These are phyloP conservation scores for Citrus medica DNA, from an alignment of 345 rosid genomes.

Conservation along the genomic window DNA sequence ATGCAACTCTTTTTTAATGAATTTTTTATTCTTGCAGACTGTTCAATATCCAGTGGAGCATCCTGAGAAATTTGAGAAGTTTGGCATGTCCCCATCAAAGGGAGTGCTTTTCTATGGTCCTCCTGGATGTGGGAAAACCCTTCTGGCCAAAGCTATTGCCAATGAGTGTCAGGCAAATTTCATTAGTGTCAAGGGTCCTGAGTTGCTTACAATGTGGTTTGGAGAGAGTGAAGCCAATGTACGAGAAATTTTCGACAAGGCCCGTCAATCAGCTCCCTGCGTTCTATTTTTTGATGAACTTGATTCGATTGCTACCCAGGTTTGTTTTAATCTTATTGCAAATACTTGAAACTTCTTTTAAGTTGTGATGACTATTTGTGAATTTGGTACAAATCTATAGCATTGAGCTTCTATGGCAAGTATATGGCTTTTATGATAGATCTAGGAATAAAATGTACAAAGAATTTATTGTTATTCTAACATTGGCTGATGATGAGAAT, in stretches of 20 bases:
- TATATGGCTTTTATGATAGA: not conserved
- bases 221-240: conserved; percentile 98
- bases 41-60: conserved; percentile 99
- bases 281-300: conserved; percentile 94
- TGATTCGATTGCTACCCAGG: conserved; percentile 97
- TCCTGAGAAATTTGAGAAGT: conserved; percentile 95
- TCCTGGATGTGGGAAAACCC: conserved; percentile 98
- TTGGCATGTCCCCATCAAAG: conserved; percentile 96
- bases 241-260: conserved; percentile 94
- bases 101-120: conserved; percentile 98
- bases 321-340: conserved; percentile 14
- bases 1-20: not conserved
- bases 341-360: not conserved
- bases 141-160: conserved; percentile 94
- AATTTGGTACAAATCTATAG: not conserved
- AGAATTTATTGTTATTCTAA: not conserved
- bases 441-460: not conserved
- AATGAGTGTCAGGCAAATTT: conserved; percentile 97
- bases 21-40: conserved; percentile 43
- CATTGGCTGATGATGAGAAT: not conserved
- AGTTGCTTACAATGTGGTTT: conserved; percentile 97
- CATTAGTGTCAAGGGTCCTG: conserved; percentile 95
- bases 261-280: conserved; percentile 93
- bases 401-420: not conserved
- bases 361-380: not conserved